Percentiles rank a stretch among this genome's conserved stretches.
Evolutionary conservation across 306 rosid genomes (phyloP).

Genomic region (Malus domestica): ASM211411v1 NC_041805.1:27406001-27406500

Average conservation of each 20-base stretch:
- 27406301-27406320: constrained; percentile 58
- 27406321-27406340: too few species aligned
- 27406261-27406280: constrained; percentile 85
- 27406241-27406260: constrained; percentile 36
- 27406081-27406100: constrained; percentile 84
- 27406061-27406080: constrained; percentile 49
- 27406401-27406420: too few species aligned
- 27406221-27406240: constrained; percentile 55
- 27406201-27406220: constrained; percentile 81
- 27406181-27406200: constrained; percentile 81
- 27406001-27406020: constrained; percentile 55
- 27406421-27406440: too few species aligned
- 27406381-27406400: too few species aligned
- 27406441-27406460: too few species aligned
- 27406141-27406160: constrained; percentile 90
- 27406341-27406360: too few species aligned
- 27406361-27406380: too few species aligned
- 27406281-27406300: constrained; percentile 85
- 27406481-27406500: too few species aligned
- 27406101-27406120: constrained; percentile 70
- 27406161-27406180: constrained; percentile 75
- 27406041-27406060: constrained; percentile 42
- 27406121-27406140: constrained; percentile 71
- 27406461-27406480: too few species aligned
- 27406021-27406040: constrained; percentile 53